A percentile compares a stretch with the other conserved stretches of the same genome.
phyloP scores from a whole-genome alignment of 768 basidiomycete species.

The Tylopilus subfusipes region DNA sequence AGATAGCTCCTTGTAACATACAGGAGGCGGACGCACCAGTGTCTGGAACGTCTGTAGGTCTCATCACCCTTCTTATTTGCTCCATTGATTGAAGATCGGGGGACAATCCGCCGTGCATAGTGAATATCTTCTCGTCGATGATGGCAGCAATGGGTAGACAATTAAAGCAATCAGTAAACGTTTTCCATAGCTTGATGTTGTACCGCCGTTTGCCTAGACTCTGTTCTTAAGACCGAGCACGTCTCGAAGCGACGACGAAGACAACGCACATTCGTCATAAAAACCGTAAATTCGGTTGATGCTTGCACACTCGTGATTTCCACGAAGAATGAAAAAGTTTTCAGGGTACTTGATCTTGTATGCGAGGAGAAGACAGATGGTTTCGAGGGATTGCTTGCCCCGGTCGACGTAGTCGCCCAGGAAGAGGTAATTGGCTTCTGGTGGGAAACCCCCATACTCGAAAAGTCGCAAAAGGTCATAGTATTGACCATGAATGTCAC shows the following conservation, averaged over 20 bases:
- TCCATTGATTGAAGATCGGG: constrained; percentile 99
- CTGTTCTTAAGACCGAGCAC: constrained; percentile 9
- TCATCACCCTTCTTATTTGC: constrained; percentile 98
- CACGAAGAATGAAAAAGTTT: constrained; percentile 99
- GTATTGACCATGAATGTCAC: constrained; percentile 99
- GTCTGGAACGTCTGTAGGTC: constrained; percentile 98
- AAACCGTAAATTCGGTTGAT: constrained; percentile 99
- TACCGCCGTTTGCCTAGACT: constrained; percentile 93
- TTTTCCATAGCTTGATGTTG: constrained; percentile 99
- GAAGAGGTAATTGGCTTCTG: constrained; percentile 99
- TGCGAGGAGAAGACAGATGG: constrained; percentile 96
- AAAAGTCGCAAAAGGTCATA: constrained; percentile 97
- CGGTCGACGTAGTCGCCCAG: constrained; percentile 99
- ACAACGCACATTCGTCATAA: constrained; percentile 93
- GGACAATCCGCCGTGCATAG: constrained; percentile 97
- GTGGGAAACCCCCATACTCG: constrained; percentile 98
- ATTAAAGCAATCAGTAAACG: constrained; percentile 99
- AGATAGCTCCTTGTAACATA: background rate
- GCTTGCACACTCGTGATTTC: constrained; percentile 98
- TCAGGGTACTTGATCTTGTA: constrained; percentile 99
- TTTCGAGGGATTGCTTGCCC: constrained; percentile 98
- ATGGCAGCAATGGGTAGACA: constrained; percentile 98
- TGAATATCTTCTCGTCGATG: constrained; percentile 99
- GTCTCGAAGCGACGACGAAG: background rate
- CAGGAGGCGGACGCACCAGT: constrained; percentile 57